Evolutionary conservation across 2,329 filamentous ascomycete genomes (phyloP).

Genomic region (Aspergillus tubingensis): DNA sequence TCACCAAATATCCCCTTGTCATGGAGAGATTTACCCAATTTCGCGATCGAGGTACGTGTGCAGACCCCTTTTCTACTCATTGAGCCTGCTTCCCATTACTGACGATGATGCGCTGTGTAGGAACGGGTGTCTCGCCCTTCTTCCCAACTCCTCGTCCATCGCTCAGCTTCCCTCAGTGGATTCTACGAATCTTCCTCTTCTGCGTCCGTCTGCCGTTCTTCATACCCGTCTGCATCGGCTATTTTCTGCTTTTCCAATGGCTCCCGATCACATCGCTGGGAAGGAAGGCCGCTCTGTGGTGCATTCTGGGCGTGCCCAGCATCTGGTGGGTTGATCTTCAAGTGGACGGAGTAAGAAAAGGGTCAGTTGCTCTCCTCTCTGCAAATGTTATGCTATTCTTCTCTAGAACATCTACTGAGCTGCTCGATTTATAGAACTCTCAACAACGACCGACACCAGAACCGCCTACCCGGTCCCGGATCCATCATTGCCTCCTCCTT

Average conservation of each 20-base stretch:
- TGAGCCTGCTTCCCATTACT: background rate
- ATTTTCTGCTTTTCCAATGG: slow-evolving; percentile 81
- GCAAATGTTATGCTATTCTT: background rate
- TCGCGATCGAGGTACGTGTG: slow-evolving; percentile 79
- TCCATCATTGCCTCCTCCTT: slow-evolving; percentile 87
- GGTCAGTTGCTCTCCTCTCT: slow-evolving; percentile 49
- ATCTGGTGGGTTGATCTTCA: slow-evolving; percentile 99
- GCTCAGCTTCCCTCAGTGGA: slow-evolving; percentile 59
- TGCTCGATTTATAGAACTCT: slow-evolving; percentile 55
- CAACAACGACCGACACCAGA: slow-evolving; percentile 65
- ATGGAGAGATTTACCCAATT: slow-evolving; percentile 98
- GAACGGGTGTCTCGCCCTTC: slow-evolving; percentile 94
- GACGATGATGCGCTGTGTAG: slow-evolving; percentile 51
- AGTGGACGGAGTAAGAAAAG: slow-evolving; percentile 92
- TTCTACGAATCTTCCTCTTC: slow-evolving; percentile 73
- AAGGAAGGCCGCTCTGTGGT: slow-evolving; percentile 86
- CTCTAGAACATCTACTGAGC: background rate
- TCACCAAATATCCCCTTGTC: background rate
- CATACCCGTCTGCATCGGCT: slow-evolving; percentile 64
- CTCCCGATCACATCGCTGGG: slow-evolving; percentile 69
- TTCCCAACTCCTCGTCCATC: slow-evolving; percentile 73
- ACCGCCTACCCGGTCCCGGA: slow-evolving; percentile 74
- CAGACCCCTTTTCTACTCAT: background rate
- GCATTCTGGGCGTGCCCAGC: slow-evolving; percentile 81
- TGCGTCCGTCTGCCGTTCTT: slow-evolving; percentile 78